Conservation (phyloP, 1,284 basidiomycete species). For the Ceratobasidium sp. region DNA sequence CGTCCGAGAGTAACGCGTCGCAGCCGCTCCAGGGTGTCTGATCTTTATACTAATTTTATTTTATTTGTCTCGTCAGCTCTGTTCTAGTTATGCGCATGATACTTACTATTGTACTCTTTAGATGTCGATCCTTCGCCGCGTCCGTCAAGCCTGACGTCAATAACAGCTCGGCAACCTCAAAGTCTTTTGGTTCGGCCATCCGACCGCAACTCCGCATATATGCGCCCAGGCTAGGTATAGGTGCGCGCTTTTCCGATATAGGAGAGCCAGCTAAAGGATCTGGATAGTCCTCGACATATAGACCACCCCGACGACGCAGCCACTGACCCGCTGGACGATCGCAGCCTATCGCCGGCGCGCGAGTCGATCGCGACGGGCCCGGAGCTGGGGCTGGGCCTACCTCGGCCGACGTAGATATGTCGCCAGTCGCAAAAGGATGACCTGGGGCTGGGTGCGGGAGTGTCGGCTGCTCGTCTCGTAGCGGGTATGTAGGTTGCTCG, state of each 20-base stretch:
- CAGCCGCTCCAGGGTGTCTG: background rate
- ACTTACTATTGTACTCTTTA: conserved; percentile 19
- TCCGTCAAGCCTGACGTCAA: conserved; percentile 20
- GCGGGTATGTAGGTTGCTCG: background rate
- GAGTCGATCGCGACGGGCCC: background rate
- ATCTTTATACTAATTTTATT: conserved; percentile 2
- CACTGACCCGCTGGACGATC: background rate
- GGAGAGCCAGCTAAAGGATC: conserved; percentile 12
- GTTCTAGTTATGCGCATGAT: background rate
- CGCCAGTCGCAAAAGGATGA: too few relatives aligned
- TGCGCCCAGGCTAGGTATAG: background rate
- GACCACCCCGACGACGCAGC: background rate
- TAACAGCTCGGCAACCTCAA: conserved; percentile 22
- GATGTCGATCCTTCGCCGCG: conserved; percentile 11
- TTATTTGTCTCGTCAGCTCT: conserved; percentile 1
- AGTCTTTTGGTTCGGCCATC: background rate
- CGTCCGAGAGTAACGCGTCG: background rate
- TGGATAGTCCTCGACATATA: conserved; percentile 8
- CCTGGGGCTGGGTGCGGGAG: background rate
- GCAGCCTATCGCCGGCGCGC: background rate
- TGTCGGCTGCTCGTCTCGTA: background rate
- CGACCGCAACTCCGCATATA: background rate
- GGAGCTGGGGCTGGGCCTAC: background rate
- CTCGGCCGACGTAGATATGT: background rate
- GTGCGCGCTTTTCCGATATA: background rate